Percentiles rank a stretch among this genome's conserved stretches.
Evolutionary conservation across 106 monocot species (phyloP).

Genomic region (Phalaenopsis aphrodite): DNA sequence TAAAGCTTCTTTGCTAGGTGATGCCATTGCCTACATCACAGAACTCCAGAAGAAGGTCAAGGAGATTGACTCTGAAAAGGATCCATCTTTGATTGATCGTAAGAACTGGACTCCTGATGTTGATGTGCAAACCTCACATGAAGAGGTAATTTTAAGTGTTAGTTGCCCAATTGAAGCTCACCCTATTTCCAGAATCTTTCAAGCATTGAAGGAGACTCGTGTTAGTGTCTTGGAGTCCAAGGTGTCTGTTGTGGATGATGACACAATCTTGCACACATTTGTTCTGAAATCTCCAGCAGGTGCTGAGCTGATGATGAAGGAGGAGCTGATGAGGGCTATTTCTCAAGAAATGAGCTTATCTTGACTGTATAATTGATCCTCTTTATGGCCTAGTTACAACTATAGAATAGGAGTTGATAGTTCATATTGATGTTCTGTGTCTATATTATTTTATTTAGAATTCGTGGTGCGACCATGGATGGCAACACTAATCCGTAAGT

Average conservation of each 20-base stretch:
- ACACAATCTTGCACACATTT: constrained; percentile 67
- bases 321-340: constrained; percentile 62
- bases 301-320: constrained; percentile 44
- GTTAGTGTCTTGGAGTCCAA: constrained; percentile 52
- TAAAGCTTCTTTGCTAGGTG: constrained; percentile 63
- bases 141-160: constrained; percentile 64
- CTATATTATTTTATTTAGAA: not conserved
- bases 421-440: not conserved
- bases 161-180: constrained; percentile 67
- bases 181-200: constrained; percentile 57
- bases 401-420: constrained; percentile 2
- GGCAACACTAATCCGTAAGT: constrained; percentile 7
- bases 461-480: not conserved
- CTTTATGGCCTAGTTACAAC: not conserved
- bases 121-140: constrained; percentile 39
- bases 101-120: constrained; percentile 20
- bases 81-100: not conserved
- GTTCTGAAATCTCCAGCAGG: constrained; percentile 45
- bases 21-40: constrained; percentile 65
- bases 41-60: constrained; percentile 68
- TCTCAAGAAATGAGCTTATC: constrained; percentile 30
- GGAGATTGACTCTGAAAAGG: constrained; percentile 55
- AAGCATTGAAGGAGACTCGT: constrained; percentile 56
- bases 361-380: not conserved
- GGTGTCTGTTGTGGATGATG: constrained; percentile 26